phyloP scores from a whole-genome alignment of 2,329 filamentous ascomycete genomes.

The Fusarium tanahbumbuense region DNA sequence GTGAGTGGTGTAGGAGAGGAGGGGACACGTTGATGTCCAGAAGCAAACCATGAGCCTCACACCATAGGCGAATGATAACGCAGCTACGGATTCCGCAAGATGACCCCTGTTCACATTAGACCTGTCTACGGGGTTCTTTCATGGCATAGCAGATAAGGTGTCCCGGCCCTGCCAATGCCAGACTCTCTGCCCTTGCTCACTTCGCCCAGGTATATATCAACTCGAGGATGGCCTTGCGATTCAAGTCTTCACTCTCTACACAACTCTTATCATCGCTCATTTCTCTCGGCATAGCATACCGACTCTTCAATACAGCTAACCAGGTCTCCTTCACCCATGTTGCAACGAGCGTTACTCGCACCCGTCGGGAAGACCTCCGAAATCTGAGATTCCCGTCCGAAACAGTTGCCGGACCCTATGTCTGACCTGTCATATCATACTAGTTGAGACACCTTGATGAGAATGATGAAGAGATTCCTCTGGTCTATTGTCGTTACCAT shows the following conservation, averaged over 20 bases:
- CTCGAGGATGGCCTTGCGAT: background rate
- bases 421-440: slow-evolving; percentile 15
- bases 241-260: background rate
- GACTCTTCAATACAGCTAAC: background rate
- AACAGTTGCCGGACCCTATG: slow-evolving; percentile 22
- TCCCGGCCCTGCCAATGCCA: background rate
- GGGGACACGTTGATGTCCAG: background rate
- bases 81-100: background rate
- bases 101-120: background rate
- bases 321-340: background rate
- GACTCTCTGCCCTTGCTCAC: background rate
- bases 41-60: background rate
- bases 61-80: no score
- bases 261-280: background rate
- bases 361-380: slow-evolving; percentile 13
- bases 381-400: slow-evolving; percentile 37
- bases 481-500: background rate
- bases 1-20: background rate
- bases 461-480: background rate
- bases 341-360: slow-evolving; percentile 10
- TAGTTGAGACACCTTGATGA: background rate
- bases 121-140: no score
- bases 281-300: background rate
- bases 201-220: background rate
- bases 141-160: background rate